These are phyloP conservation scores for Chlamydomonas sphaeroides DNA, from an alignment of 139 green algal genomes.

Conservation along the genomic window DNA sequence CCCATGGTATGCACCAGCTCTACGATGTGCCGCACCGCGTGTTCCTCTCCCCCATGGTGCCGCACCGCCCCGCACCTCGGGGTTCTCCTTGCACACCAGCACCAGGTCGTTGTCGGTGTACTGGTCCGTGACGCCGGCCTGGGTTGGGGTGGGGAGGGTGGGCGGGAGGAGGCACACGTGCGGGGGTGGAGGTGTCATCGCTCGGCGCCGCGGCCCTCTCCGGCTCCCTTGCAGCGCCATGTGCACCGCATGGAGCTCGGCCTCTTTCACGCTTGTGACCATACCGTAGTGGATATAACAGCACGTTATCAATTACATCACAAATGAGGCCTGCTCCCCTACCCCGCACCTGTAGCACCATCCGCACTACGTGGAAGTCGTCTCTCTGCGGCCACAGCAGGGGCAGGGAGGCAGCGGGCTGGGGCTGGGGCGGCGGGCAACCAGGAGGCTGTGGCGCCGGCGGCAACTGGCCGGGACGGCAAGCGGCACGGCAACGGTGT, in stretches of 20 bases:
- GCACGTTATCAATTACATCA: too few species aligned
- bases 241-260: too few species aligned
- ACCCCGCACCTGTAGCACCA: slow-evolving; percentile 23
- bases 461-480: neutral
- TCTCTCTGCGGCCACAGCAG: slow-evolving; percentile 65
- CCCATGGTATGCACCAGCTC: too few species aligned
- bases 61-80: slow-evolving; percentile 44
- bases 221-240: too few species aligned
- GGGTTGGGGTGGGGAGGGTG: neutral
- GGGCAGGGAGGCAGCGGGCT: too few species aligned
- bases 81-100: slow-evolving; percentile 83
- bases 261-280: too few species aligned
- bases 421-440: neutral
- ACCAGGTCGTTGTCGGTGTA: slow-evolving; percentile 88
- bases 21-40: too few species aligned
- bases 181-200: too few species aligned
- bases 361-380: slow-evolving; percentile 59
- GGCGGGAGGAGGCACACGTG: too few species aligned
- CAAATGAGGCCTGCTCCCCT: too few species aligned
- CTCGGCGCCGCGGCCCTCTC: too few species aligned
- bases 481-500: neutral
- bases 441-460: neutral
- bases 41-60: neutral
- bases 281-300: too few species aligned
- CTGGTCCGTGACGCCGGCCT: slow-evolving; percentile 27